A percentile compares a stretch with the other conserved stretches of the same genome.
phyloP scores from a whole-genome alignment of 352 stramenopile genomes.

The Pelagophyceae sp. region DNA sequence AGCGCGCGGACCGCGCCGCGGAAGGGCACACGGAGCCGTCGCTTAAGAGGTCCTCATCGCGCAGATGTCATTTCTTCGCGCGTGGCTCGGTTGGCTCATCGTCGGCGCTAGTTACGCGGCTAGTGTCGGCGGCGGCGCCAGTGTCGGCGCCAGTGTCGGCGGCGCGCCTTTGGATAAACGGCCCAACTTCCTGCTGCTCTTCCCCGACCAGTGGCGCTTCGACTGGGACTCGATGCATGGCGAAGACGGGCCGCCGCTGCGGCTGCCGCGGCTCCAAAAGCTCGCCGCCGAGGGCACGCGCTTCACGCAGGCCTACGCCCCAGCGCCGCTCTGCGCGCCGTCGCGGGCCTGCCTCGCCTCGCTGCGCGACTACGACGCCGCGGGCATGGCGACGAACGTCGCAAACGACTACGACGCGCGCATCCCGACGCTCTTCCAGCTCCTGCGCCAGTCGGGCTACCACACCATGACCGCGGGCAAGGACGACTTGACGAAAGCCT shows the following conservation, averaged over 20 bases:
- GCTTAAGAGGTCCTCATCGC: too few relatives aligned
- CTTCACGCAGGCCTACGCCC: slow-evolving; percentile 30
- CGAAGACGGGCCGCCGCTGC: not conserved
- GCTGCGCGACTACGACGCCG: slow-evolving; percentile 25
- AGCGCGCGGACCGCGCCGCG: too few relatives aligned
- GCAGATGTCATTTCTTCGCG: not conserved
- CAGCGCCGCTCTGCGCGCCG: slow-evolving; percentile 24
- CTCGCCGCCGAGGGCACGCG: slow-evolving; percentile 32
- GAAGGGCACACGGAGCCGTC: not conserved
- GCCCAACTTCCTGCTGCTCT: slow-evolving; percentile 25
- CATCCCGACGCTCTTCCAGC: slow-evolving; percentile 24
- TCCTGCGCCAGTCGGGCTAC: slow-evolving; percentile 22
- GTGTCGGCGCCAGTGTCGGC: not conserved
- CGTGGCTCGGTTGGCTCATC: not conserved
- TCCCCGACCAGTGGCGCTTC: slow-evolving; percentile 29
- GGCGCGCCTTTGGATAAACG: slow-evolving; percentile 10
- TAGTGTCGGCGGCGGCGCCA: too few relatives aligned
- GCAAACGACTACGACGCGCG: slow-evolving; percentile 7
- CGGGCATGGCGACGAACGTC: slow-evolving; percentile 20
- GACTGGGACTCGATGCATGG: slow-evolving; percentile 21
- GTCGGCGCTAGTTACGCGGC: not conserved
- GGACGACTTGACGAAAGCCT: slow-evolving; percentile 25
- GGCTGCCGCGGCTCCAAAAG: slow-evolving; percentile 28
- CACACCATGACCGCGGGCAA: slow-evolving; percentile 27
- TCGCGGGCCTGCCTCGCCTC: slow-evolving; percentile 24